Evolutionary conservation across 768 basidiomycete species (phyloP), one percentile per base, ranked within the genome.

Genomic region (Auricularia heimuer): DNA sequence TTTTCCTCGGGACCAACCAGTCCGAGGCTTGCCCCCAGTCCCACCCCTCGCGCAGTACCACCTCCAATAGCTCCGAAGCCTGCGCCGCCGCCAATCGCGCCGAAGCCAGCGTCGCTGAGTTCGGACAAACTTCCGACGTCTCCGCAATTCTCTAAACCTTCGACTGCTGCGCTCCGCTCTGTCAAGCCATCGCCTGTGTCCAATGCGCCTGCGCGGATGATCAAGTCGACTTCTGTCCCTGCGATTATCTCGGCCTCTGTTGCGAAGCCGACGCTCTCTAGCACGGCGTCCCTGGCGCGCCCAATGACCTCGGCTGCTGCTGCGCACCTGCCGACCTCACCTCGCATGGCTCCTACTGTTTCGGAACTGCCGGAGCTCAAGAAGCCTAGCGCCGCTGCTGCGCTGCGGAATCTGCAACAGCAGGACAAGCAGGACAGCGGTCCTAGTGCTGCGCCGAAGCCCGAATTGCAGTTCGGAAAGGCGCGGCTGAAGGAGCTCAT

Each of bases 401-500:
- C 24, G 24, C 29, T 60, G 8, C 24, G 34, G 21, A 14, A 60
- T 33, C 11, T 60, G 11, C 56, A 60, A 29, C 14, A 14, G 56
- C 29, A 29, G 56, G 56, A 60, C 39, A 42, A 42, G 39, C 8
- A 42, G 7, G 39, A 14, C 12, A 29, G 4, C 56, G 34, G 29
- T 29, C 7, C 29, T 24, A 7, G 8, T 35, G 56, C 68, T 14
- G 62, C 67, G 3, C 61, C 67, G 4, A 68, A 68, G 66, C 69
- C 42, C 34, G 86, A 88, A 47, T 73, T 88, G 65, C 87, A 83
- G 10, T 90, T 91, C 75, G 90, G 90, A 14, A 86, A 91, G 74
- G 89, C 89, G 14, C 78, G 86, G 66, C 74, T 92, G 68, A 78
- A 88, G 64, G 89, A 91, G 75, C 77, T 92, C 67, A 92, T 92